phyloP scores from a whole-genome alignment of 2,329 filamentous ascomycete genomes.

The Atkinsonella hypoxylon region DNA sequence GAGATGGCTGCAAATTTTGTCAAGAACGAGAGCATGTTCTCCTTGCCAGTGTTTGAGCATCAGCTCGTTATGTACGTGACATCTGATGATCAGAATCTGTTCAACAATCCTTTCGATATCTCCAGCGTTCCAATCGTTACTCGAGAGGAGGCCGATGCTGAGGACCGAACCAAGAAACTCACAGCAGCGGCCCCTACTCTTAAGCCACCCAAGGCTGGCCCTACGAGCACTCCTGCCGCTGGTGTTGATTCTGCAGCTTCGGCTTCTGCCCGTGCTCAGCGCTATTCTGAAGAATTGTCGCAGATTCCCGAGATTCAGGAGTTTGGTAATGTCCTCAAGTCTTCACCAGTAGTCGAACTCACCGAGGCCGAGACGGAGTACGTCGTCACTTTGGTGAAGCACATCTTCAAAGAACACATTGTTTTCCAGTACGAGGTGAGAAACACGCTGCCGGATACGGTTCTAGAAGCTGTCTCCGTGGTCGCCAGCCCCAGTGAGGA shows the following conservation, averaged over 20 bases:
- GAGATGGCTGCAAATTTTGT: slow-evolving; percentile 79
- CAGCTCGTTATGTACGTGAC: slow-evolving; percentile 97
- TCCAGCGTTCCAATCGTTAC: slow-evolving; percentile 85
- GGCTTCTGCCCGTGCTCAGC: slow-evolving; percentile 69
- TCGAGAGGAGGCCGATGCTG: slow-evolving; percentile 87
- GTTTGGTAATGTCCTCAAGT: slow-evolving; percentile 87
- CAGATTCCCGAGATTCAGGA: slow-evolving; percentile 83
- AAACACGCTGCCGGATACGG: slow-evolving; percentile 85
- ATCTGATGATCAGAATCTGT: slow-evolving; percentile 76
- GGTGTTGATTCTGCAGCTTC: slow-evolving; percentile 66
- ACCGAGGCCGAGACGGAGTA: slow-evolving; percentile 98
- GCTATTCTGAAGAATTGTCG: slow-evolving; percentile 78
- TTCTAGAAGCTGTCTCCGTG: slow-evolving; percentile 81
- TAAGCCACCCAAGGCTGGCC: slow-evolving; percentile 77
- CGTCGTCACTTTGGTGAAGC: slow-evolving; percentile 85
- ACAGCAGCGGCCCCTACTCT: slow-evolving; percentile 84
- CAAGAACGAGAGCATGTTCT: slow-evolving; percentile 94
- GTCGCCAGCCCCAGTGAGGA: slow-evolving; percentile 70
- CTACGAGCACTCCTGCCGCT: slow-evolving; percentile 56
- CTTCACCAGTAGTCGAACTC: slow-evolving; percentile 71
- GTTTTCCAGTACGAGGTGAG: slow-evolving; percentile 96
- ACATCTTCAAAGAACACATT: slow-evolving; percentile 94
- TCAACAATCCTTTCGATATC: slow-evolving; percentile 79
- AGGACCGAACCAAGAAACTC: slow-evolving; percentile 95
- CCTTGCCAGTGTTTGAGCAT: slow-evolving; percentile 87